Base-by-base conservation (phyloP, 805 yeast genomes). In the Scheffersomyces amazonensis region DNA sequence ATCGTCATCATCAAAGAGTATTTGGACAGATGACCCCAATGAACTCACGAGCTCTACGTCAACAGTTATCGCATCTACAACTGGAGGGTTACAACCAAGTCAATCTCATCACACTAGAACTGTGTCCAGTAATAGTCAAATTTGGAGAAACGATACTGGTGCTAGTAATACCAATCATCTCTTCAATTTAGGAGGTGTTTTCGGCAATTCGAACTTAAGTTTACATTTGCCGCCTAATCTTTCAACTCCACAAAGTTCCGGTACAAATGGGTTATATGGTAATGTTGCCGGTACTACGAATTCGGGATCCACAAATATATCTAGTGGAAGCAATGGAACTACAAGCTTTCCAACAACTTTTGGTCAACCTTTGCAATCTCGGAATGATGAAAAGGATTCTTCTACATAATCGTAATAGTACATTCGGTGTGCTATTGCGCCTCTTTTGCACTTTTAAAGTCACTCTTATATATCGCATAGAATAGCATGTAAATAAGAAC, bases 141-240 rank as follows among this genome's bases (percentile, higher is more conserved):
- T 56, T 21, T 56, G 61, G 61, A 39, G 60, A 23, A 51, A 52
- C 31, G 55, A 49, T 28, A 36, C 27, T 13, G 34, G 18, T 32
- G 13, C 18, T 33, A 32, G 15, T 19, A 18, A 37, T 24, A 17
- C 42, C 9, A 36, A 24, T 23, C 40, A 37, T 19, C 22, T 28
- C 24, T 36, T 39, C 23, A 37, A 43, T 27, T 34, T 44, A 20
- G 39, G 48, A 35, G 46, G 45, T 16, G 50, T 21, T 31, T 18
- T 19, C 45, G 30, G 47, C 43, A 34, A 42, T 40, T 34, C 53
- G 49, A 29, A 46, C 44, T 37, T 27, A 25, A 22, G 23, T 22
- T 33, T 22, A 27, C 29, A 33, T 33, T 5, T 15, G 12, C 35
- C 27, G 7, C 4, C 30, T 12, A 23, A 33, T 24, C 8, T 23